Evolutionary conservation across 2,329 filamentous ascomycete species (phyloP), one percentile per base, ranked within the genome.

Genomic region (Drechslerella stenobrocha): DNA sequence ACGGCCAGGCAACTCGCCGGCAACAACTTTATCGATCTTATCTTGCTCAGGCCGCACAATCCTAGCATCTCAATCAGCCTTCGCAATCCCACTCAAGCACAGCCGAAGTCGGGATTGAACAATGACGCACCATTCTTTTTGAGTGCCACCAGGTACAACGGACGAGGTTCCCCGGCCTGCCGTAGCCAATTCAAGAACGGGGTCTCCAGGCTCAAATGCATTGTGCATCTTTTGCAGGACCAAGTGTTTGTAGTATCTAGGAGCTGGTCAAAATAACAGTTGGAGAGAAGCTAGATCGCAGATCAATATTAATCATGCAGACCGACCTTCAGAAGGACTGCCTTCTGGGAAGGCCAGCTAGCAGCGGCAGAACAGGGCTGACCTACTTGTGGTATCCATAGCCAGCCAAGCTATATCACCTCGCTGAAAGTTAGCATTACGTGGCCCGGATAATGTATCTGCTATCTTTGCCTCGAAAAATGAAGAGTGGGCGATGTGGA

Each of bases 221-320:
- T 88, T 87, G 71, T 88, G 84, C 81, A 98, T 97, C 78, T 98
- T 98, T 71, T 85, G 79, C n/a, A 97, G 79, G 24, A 97, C 90
- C 58, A 95, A 78, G 77, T 86, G 82, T 78, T 98, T 98, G 82
- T 98, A 97, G 75, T 74, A 74, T 67, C 69, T 81, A 80, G 75
- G 32, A 76, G 80, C 73, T 80, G 79, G 37, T 76, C 78, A 73
- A 80, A 80, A n/a, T n/a, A 24, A 79, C 78, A 32, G 79, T 75
- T 26, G 76, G 22, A 26, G 58, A 26, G 50, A 50, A 28, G 45
- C 28, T 52, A 13, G 24, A 55, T 70, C 20, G 71, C 22, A 71
- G 72, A 57, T 63, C 34, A 23, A 40, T 9, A 35, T 15, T 11
- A 6, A 23, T n/a, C 8, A 20, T 26, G 34, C 23, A 6, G 28